phyloP scores from a whole-genome alignment of 306 rosid species.

The Fragaria nilgerrensis region DNA sequence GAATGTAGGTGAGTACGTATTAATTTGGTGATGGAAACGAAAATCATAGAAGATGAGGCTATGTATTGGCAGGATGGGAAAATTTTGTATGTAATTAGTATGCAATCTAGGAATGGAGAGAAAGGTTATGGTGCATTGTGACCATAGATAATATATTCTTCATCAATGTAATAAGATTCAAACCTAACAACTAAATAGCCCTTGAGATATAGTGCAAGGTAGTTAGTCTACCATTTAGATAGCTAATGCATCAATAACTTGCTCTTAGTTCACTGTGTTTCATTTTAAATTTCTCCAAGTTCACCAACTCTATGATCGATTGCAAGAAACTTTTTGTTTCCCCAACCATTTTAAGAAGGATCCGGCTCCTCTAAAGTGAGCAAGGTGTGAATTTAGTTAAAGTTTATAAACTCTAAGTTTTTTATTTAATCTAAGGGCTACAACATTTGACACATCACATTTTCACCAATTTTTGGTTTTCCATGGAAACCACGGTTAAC shows the following conservation, averaged over 20 bases:
- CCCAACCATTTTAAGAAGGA: no score
- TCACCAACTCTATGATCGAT: conserved; percentile 2
- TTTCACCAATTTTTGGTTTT: no score
- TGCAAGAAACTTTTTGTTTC: no score
- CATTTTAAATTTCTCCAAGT: background rate
- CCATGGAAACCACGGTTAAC: no score
- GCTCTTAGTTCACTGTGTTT: background rate
- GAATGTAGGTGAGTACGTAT: no score
- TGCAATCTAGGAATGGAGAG: background rate
- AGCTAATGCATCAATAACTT: conserved; percentile 3
- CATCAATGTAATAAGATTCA: background rate
- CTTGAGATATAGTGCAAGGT: background rate
- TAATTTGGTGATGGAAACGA: no score
- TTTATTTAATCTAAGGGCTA: no score
- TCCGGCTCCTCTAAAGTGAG: no score
- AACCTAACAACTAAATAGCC: background rate
- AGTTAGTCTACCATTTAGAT: background rate
- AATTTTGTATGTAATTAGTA: background rate
- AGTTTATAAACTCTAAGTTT: no score
- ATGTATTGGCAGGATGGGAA: background rate
- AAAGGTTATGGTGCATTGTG: background rate
- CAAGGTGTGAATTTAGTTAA: no score
- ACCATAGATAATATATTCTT: no score
- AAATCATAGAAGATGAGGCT: background rate
- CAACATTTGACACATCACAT: no score